Evolutionary conservation across 169 alveolate genomes (phyloP), one percentile per base, ranked within the genome.

Genomic region (Plasmodium ovale): DNA sequence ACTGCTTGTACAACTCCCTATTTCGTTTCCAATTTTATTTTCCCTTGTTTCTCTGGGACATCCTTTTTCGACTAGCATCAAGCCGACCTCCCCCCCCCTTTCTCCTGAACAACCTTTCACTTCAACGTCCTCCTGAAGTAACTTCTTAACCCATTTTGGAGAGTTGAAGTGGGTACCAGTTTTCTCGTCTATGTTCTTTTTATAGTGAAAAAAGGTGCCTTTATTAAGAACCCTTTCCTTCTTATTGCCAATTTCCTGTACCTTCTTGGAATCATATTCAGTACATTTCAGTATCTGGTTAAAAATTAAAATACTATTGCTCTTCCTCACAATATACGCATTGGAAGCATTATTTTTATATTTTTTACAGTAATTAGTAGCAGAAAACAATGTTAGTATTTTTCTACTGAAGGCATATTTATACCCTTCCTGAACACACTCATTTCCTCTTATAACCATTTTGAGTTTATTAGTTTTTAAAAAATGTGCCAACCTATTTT

Each of bases 361-460:
- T 73, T 97, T 96, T 42, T 97, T 98, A 92, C 99, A 97, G 73
- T 97, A 97, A 85, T 97, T 98, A 54, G 97, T 96, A 0, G 99
- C 98, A 16, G 97, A 94, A 91, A 97, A 97, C 1, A 97, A 96
- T 1, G 99, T 97, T n/a, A 97, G 77, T 47, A 97, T 82, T 14
- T 91, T 79, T 16, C 98, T 98, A 5, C 96, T 97, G 21, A 98
- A 98, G 69, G 95, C 93, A 89, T 98, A 93, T 87, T 96, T 98
- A 90, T 96, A 97, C 2, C 99, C 99, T 87, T 97, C 99, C 95
- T 95, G 96, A 12, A 97, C 98, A 89, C 99, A 97, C 89, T 97
- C 99, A 87, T 97, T 98, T 12, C 98, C 99, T 72, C 99, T 92
- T 44, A 97, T 93, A 49, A 97, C 95, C 84, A 94, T 77, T 29